These are phyloP conservation scores for Pichia ethanolica DNA, from an alignment of 805 yeast species.

Conservation along the genomic window DNA sequence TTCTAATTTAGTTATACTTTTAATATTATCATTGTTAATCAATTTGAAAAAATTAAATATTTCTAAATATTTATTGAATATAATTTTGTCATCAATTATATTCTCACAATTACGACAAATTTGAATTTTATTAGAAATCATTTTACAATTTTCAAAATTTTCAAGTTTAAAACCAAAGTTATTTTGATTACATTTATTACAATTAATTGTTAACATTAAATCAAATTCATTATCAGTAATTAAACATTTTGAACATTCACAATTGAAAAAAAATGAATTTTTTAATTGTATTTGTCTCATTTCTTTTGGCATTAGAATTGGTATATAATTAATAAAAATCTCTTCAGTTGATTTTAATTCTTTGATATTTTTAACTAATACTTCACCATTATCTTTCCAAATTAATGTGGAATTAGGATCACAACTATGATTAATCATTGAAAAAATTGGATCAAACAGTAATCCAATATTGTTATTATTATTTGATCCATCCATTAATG, in stretches of 20 bases:
- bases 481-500: slow-evolving; percentile 17
- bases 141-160: neutral
- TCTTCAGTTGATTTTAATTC: slow-evolving; percentile 21
- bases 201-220: slow-evolving; percentile 22
- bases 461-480: slow-evolving; percentile 27
- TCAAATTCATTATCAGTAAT: slow-evolving; percentile 15
- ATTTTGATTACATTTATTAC: slow-evolving; percentile 18
- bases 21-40: neutral
- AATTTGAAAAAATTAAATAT: slow-evolving; percentile 1
- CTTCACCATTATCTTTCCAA: slow-evolving; percentile 15
- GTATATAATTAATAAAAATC: slow-evolving; percentile 27
- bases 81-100: neutral
- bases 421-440: slow-evolving; percentile 37
- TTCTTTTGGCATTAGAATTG: slow-evolving; percentile 23
- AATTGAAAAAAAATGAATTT: slow-evolving; percentile 27
- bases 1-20: neutral
- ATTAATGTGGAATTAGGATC: slow-evolving; percentile 27
- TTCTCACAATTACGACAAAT: slow-evolving; percentile 5
- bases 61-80: neutral
- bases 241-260: slow-evolving; percentile 28
- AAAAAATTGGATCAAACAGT: slow-evolving; percentile 30
- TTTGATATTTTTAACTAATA: slow-evolving; percentile 16
- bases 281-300: slow-evolving; percentile 24
- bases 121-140: neutral
- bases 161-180: slow-evolving; percentile 14